Evolutionary conservation across 2,329 filamentous ascomycete species (phyloP), one percentile per base, ranked within the genome.

Genomic region (Trichoderma endophyticum): DNA sequence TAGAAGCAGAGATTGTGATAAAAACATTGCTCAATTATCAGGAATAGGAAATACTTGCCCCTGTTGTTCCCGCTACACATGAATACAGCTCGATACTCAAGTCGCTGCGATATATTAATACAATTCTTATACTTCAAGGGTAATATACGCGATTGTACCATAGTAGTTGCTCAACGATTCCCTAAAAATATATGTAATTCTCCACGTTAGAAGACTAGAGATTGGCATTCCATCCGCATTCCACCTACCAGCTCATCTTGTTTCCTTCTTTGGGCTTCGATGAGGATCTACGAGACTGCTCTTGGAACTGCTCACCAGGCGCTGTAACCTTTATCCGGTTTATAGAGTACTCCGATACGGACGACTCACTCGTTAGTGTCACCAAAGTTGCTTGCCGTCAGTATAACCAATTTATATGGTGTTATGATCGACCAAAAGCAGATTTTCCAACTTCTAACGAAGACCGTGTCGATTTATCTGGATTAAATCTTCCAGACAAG

Each of bases 281-380:
- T 43, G 2, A 43, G 39, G 39, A 2, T 43, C 39, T n/a, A 43
- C 39, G 36, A 43, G 36, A 8, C 36, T 3, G 1, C 8, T 0
- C 39, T 1, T 9, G 39, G 7, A n/a, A 2, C 39, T n/a, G 39
- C 18, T n/a, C 39, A 43, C 39, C 39, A 4, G 39, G 4, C 39
- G 15, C 39, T 39, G 39, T 3, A 43, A 9, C 39, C 0, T 43
- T 9, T 43, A 3, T 43, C 39, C 39, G 39, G 7, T n/a, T 43
- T n/a, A 43, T 43, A n/a, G 9, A 2, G 6, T 4, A 43, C 39
- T 1, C 0, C 15, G 1, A 43, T 0, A 43, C 6, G 39, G 39
- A n/a, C 2, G 15, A 9, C 39, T 43, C 39, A 43, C 9, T 51
- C 43, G 6, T 51, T 9, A 3, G 43, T 21, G 12, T 51, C 43